Conservation (phyloP, 2,329 filamentous ascomycete genomes). For the Mycogone perniciosa region DNA sequence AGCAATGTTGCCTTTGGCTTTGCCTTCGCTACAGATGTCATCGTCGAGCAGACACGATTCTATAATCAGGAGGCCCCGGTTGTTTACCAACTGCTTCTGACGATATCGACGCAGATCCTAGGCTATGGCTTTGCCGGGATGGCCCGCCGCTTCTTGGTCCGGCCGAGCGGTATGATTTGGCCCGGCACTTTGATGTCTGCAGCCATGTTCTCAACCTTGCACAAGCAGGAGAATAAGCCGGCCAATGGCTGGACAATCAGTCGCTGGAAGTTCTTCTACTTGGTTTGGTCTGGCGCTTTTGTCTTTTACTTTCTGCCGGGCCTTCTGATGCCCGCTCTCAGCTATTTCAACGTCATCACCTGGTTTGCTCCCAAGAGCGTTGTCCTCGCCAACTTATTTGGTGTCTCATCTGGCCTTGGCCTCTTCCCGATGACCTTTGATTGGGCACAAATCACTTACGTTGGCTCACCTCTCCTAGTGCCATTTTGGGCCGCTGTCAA, state of each 20-base stretch:
- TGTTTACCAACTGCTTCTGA: slow-evolving; percentile 73
- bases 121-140: slow-evolving; percentile 83
- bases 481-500: slow-evolving; percentile 86
- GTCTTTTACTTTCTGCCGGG: slow-evolving; percentile 82
- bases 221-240: slow-evolving; percentile 75
- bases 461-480: slow-evolving; percentile 75
- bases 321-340: slow-evolving; percentile 73
- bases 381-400: slow-evolving; percentile 81
- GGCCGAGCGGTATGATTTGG: slow-evolving; percentile 88
- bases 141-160: slow-evolving; percentile 72
- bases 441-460: slow-evolving; percentile 85
- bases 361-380: slow-evolving; percentile 85
- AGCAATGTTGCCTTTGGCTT: slow-evolving; percentile 88
- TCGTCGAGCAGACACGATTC: slow-evolving; percentile 84
- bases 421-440: slow-evolving; percentile 84
- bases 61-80: slow-evolving; percentile 77
- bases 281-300: slow-evolving; percentile 65
- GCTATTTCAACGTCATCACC: slow-evolving; percentile 83
- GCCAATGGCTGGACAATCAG: slow-evolving; percentile 79
- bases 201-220: slow-evolving; percentile 81
- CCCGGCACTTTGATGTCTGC: slow-evolving; percentile 82
- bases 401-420: slow-evolving; percentile 76
- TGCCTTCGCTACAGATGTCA: slow-evolving; percentile 83
- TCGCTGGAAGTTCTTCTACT: slow-evolving; percentile 76
- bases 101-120: slow-evolving; percentile 77